Evolutionary conservation across 768 basidiomycete species (phyloP).

Genomic region (Leccinum aurantiacum): DNA sequence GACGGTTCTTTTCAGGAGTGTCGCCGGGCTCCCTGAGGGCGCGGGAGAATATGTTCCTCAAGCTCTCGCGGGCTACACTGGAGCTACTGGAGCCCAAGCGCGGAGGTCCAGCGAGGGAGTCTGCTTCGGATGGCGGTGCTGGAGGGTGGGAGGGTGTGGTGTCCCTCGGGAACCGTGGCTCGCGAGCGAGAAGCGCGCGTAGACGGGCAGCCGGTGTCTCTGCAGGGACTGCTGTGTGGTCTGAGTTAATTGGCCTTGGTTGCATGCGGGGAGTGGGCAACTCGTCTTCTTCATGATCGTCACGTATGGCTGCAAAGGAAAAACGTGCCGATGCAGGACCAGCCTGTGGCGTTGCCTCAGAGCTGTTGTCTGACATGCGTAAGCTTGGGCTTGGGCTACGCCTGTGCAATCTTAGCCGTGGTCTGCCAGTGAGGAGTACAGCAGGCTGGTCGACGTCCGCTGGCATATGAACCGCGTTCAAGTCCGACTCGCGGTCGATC

Average conservation of each 20-base stretch:
- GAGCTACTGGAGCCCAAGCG: constrained; percentile 34
- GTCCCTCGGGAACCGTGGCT: constrained; percentile 41
- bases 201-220: constrained; percentile 62
- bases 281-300: constrained; percentile 30
- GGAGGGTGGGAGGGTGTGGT: constrained; percentile 28
- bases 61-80: constrained; percentile 54
- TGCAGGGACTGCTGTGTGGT: constrained; percentile 16
- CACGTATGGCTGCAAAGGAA: constrained; percentile 8
- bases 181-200: constrained; percentile 57
- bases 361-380: constrained; percentile 5
- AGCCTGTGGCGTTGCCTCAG: constrained; percentile 24
- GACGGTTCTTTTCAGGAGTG: constrained; percentile 56
- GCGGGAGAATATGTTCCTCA: constrained; percentile 66
- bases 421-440: not conserved
- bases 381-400: constrained; percentile 19
- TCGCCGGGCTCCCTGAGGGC: constrained; percentile 63
- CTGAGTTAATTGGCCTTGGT: constrained; percentile 18
- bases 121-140: constrained; percentile 29
- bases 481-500: not conserved
- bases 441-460: not conserved
- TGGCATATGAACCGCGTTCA: not conserved
- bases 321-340: constrained; percentile 19
- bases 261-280: constrained; percentile 32
- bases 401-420: constrained; percentile 23
- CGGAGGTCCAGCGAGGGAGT: constrained; percentile 13